Percentiles rank a stretch among this genome's conserved stretches.
These are phyloP conservation scores for Colletotrichum horii DNA, from an alignment of 2,329 filamentous ascomycete genomes.

Conservation along the genomic window DNA sequence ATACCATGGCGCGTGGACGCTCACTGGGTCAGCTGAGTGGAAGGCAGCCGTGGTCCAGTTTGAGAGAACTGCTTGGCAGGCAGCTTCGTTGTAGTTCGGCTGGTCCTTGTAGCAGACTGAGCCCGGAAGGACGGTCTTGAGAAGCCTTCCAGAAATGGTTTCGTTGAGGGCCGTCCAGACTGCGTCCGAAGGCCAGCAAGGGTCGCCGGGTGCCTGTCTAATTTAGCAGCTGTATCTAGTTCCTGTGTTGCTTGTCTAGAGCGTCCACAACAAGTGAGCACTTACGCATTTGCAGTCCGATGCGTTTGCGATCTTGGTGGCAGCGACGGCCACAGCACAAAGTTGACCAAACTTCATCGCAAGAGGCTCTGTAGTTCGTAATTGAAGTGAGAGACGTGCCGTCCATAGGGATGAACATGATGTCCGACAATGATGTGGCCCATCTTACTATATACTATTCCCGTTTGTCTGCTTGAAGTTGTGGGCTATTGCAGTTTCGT, in stretches of 20 bases:
- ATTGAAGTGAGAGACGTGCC: background rate
- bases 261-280: background rate
- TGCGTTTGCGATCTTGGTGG: background rate
- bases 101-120: slow-evolving; percentile 31
- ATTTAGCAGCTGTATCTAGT: background rate
- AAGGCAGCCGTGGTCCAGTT: slow-evolving; percentile 39
- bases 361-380: background rate
- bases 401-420: background rate
- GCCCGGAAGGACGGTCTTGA: slow-evolving; percentile 57
- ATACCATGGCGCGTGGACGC: slow-evolving; percentile 25
- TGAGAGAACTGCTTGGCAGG: slow-evolving; percentile 41
- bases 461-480: background rate
- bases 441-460: background rate
- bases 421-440: background rate
- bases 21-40: slow-evolving; percentile 26
- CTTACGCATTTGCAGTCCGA: background rate
- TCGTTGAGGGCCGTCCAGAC: slow-evolving; percentile 56
- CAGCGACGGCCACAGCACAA: background rate
- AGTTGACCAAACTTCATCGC: background rate
- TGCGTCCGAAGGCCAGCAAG: slow-evolving; percentile 45
- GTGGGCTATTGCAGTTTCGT: background rate
- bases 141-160: slow-evolving; percentile 53
- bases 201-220: slow-evolving; percentile 31
- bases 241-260: background rate
- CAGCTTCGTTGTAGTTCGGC: slow-evolving; percentile 43